Conservation (phyloP, 331 rosid species). For the Rhamnella rubrinervis region DNA sequence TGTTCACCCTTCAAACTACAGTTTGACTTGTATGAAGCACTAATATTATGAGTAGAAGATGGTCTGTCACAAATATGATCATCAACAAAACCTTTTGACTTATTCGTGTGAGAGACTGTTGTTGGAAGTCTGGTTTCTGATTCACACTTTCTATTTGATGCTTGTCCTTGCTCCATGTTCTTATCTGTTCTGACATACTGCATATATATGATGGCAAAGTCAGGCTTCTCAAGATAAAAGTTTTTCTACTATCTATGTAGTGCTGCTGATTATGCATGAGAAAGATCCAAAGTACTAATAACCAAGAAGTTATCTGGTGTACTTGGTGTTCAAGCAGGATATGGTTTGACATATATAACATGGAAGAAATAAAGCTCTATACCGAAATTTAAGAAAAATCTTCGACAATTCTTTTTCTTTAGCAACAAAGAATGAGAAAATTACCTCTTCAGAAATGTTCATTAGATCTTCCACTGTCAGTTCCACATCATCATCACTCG, state of each 20-base stretch:
- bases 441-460: constrained; percentile 70
- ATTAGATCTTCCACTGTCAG: constrained; percentile 70
- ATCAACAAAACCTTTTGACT: constrained; percentile 30
- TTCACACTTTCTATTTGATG: constrained; percentile 30
- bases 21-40: constrained; percentile 28
- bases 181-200: constrained; percentile 61
- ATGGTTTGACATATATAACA: neutral
- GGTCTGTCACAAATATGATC: constrained; percentile 25
- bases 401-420: neutral
- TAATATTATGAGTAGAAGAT: constrained; percentile 21
- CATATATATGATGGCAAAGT: constrained; percentile 20
- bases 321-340: neutral
- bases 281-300: neutral
- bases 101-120: constrained; percentile 18
- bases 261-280: constrained; percentile 7
- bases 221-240: neutral
- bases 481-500: constrained; percentile 46
- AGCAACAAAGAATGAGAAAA: constrained; percentile 15
- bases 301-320: neutral
- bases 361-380: neutral
- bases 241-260: neutral
- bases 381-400: constrained; percentile 17
- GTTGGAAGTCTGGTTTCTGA: constrained; percentile 22
- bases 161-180: constrained; percentile 28
- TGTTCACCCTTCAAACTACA: constrained; percentile 28